These are phyloP conservation scores for Kwoniella europaea DNA, from an alignment of 768 basidiomycete species.

Conservation along the genomic window DNA sequence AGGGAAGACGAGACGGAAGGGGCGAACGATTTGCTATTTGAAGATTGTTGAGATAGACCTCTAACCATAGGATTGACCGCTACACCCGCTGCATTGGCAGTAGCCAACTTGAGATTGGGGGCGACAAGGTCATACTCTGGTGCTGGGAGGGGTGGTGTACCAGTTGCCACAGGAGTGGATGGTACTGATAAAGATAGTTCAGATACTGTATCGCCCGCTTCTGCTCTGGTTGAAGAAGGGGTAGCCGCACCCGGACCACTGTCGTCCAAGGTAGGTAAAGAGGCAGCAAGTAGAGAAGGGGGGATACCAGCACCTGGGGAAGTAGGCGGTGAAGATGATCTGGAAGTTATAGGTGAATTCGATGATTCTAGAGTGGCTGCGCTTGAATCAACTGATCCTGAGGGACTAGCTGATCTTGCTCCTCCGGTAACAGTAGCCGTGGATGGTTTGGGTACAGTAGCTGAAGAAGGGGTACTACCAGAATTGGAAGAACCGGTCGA, in stretches of 20 bases:
- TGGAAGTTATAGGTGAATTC: slow-evolving; percentile 35
- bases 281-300: slow-evolving; percentile 35
- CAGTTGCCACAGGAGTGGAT: slow-evolving; percentile 36
- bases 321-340: slow-evolving; percentile 43
- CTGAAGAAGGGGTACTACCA: slow-evolving; percentile 5
- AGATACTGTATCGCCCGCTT: slow-evolving; percentile 38
- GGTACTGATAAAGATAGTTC: slow-evolving; percentile 43
- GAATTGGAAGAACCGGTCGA: slow-evolving; percentile 20
- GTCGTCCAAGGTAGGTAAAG: slow-evolving; percentile 34
- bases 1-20: slow-evolving; percentile 29
- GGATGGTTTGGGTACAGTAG: slow-evolving; percentile 9
- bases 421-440: background rate
- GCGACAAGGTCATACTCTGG: slow-evolving; percentile 39
- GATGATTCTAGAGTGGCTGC: slow-evolving; percentile 25
- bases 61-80: slow-evolving; percentile 24
- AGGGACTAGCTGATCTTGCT: slow-evolving; percentile 41
- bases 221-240: slow-evolving; percentile 49
- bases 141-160: slow-evolving; percentile 29
- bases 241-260: slow-evolving; percentile 43
- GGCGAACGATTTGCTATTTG: slow-evolving; percentile 11
- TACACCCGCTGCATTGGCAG: slow-evolving; percentile 21
- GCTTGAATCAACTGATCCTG: slow-evolving; percentile 42
- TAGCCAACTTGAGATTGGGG: slow-evolving; percentile 37
- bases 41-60: slow-evolving; percentile 21
- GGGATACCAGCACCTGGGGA: slow-evolving; percentile 34